phyloP scores from a whole-genome alignment of 106 monocot genomes.

The Iris macrosiphon region DNA sequence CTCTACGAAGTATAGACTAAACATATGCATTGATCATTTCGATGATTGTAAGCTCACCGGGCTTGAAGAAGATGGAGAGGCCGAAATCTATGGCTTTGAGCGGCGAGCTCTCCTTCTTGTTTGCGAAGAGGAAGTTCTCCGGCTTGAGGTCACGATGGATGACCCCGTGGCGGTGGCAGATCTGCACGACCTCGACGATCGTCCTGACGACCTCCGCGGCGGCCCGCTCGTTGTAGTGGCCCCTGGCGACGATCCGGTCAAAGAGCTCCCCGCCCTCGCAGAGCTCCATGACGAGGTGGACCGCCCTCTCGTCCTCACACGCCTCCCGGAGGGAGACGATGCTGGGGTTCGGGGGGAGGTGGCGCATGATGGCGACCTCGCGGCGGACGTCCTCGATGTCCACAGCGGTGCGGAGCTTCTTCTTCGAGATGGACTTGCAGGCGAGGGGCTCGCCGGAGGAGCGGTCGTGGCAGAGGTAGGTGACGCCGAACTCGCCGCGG shows the following conservation, averaged over 20 bases:
- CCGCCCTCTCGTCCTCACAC: constrained; percentile 89
- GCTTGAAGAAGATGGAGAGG: constrained; percentile 81
- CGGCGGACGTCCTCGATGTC: constrained; percentile 95
- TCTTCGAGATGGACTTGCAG: constrained; percentile 97
- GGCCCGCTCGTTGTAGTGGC: constrained; percentile 94
- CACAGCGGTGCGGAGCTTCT: constrained; percentile 88
- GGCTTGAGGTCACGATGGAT: constrained; percentile 84
- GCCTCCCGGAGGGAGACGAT: constrained; percentile 81
- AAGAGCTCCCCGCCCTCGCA: constrained; percentile 99
- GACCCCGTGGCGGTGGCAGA: constrained; percentile 77
- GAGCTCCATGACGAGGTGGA: constrained; percentile 97
- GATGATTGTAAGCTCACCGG: constrained; percentile 57
- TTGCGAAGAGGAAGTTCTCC: constrained; percentile 76
- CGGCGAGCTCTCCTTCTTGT: constrained; percentile 81
- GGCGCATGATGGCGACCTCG: constrained; percentile 99
- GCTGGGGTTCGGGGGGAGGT: constrained; percentile 60
- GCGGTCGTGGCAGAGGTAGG: constrained; percentile 86
- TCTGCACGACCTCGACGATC: constrained; percentile 96
- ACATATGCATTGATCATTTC: too few relatives aligned
- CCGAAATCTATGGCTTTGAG: constrained; percentile 81
- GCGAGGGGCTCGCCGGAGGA: constrained; percentile 68
- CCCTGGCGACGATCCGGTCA: constrained; percentile 91
- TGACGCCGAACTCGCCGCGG: constrained; percentile 70
- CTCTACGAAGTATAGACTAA: too few relatives aligned
- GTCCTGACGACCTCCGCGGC: constrained; percentile 71